Evolutionary conservation across 2,329 filamentous ascomycete genomes (phyloP), one percentile per base, ranked within the genome.

Genomic region (Hawksworthiomyces lignivorus): DNA sequence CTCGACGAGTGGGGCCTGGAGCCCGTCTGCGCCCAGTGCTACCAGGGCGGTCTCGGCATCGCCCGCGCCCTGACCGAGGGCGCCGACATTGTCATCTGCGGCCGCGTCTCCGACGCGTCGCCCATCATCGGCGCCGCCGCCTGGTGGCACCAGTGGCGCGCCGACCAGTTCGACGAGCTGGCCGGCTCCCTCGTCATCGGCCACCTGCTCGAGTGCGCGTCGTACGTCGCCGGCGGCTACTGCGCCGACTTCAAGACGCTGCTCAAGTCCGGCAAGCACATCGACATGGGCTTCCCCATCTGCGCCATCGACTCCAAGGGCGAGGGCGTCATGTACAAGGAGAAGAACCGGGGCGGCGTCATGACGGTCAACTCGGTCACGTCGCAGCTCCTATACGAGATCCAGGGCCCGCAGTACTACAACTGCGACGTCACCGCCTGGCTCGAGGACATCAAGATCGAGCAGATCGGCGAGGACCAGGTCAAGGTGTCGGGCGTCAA

Each of bases 121-220:
- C 64, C 63, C 1, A 67, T 70, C 2, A 69, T 72, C 22, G 69
- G 64, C 0, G 67, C 67, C 0, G 65, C 69, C 0, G 65, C 62
- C 60, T 72, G 58, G 48, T 73, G 69, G 70, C 59, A 71, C 48
- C 51, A 55, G 4, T 73, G 69, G 69, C 59, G 63, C 19, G 58
- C 52, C 0, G 55, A 58, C 9, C 59, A 65, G 27, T 70, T 64
- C 40, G 62, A 72, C 46, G 45, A 56, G 27, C 59, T 72, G 10
- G 69, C 67, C 3, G 62, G 63, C 1, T 52, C 63, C 7, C 50
- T 69, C 4, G 56, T 70, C 24, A 60, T 62, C 3, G 64, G 64
- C 2, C 63, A 69, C 52, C 48, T 69, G 27, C 65, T 69, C 39
- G 65, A 68, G 49, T 69, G 64, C 48, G 62, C 58, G 7, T 56